These are phyloP conservation scores for Neurospora tetrasperma DNA, from an alignment of 495 filamentous ascomycete genomes.

Conservation along the genomic window DNA sequence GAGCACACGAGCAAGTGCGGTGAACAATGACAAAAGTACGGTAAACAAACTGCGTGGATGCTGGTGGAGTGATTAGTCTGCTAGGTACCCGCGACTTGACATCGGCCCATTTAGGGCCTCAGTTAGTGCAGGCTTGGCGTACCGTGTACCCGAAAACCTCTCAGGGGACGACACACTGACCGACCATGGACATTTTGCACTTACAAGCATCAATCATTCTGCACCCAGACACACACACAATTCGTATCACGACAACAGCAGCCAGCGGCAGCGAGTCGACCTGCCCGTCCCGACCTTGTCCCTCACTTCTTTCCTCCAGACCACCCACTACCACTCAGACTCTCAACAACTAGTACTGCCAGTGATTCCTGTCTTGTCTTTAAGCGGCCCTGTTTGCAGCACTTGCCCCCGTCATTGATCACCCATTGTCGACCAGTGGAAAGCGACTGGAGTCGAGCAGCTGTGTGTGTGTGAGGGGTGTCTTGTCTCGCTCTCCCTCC, in stretches of 20 bases:
- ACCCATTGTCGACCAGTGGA: not conserved
- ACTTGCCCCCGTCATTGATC: not conserved
- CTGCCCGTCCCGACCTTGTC: not conserved
- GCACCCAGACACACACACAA: not conserved
- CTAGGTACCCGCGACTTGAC: not conserved
- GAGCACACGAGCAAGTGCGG: not conserved
- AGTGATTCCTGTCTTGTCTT: not conserved
- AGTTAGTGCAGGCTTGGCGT: not conserved
- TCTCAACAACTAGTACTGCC: not conserved
- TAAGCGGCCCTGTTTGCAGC: not conserved
- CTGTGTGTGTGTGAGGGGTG: not conserved
- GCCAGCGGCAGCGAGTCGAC: not conserved
- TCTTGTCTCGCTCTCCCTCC: not conserved
- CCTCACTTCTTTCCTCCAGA: not conserved
- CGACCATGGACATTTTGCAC: not conserved
- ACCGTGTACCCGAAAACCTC: not conserved
- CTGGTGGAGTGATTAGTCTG: not conserved
- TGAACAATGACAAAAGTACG: constrained; percentile 1
- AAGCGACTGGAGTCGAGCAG: not conserved
- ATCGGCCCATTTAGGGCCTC: not conserved
- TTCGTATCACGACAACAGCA: not conserved
- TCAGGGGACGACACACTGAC: not conserved
- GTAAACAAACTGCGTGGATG: not conserved
- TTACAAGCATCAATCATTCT: not conserved
- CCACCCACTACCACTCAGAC: not conserved